Evolutionary conservation across 2,329 filamentous ascomycete genomes (phyloP), one percentile per base, ranked within the genome.

Genomic region (Monilinia fructicola): DNA sequence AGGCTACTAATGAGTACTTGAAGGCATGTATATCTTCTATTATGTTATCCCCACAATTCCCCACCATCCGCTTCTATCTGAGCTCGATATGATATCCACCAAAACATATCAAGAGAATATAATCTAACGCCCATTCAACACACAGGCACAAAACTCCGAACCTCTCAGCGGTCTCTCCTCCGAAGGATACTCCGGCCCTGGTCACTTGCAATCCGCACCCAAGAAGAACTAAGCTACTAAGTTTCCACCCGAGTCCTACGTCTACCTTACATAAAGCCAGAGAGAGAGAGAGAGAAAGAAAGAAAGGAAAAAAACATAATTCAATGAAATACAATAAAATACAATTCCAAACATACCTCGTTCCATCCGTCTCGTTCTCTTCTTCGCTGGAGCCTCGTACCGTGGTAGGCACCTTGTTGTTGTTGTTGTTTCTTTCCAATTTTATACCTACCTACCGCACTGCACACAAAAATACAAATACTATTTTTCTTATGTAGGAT

Each of bases 1-100:
- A 98, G 84, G 90, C 90, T 74, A 86, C 89, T 74, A 97, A 99
- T 81, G 95, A 97, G 84, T 95, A 91, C 81, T 85, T 97, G 79
- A 93, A 88, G 87, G 94, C 96, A 82, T 76, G 87, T 81, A 40
- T 23, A 60, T 54, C 31, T 31, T 55, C 35, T 38, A 12, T 26
- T 54, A 38, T 14, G 6, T 21, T 6, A 52, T 62, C 3, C 16
- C 23, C 3, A 35, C 2, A 12, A 10, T 7, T 40, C 9, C 2
- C 26, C 54, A 3, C 11, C 11, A 31, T 14, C 26, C 2, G 14
- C n/a, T 23, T 23, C 21, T 42, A 38, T n/a, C 50, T n/a, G 59
- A 14, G 31, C 9, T 28, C 18, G 59, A 38, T 42, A 42, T 42
- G 12, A 42, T 1, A 28, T 56, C 11, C 21, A 11, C 6, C 40